These are phyloP conservation scores for Symmetrospora coprosmae DNA, from an alignment of 768 basidiomycete species.

Conservation along the genomic window DNA sequence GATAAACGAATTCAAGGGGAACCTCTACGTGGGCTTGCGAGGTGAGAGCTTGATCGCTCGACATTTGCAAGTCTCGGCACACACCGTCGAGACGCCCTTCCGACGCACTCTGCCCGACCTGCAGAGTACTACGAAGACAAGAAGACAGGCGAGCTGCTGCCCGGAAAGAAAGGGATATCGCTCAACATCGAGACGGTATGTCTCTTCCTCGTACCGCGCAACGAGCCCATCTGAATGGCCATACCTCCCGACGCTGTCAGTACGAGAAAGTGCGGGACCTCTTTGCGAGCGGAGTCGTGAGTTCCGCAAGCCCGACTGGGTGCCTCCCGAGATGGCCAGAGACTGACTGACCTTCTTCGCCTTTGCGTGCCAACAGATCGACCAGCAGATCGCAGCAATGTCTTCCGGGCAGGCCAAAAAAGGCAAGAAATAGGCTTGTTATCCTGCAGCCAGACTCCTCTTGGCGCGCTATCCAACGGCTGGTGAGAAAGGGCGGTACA, in stretches of 20 bases:
- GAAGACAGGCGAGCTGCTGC: not conserved
- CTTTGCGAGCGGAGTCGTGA: not conserved
- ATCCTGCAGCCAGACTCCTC: too few species aligned
- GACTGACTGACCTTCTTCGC: not conserved
- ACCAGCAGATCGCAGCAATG: too few species aligned
- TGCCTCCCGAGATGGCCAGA: too few species aligned
- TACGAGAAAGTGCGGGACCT: not conserved
- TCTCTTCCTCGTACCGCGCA: too few species aligned
- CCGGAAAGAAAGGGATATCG: not conserved
- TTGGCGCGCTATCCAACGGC: too few species aligned
- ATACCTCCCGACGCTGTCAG: too few species aligned
- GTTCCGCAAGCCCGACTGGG: too few species aligned
- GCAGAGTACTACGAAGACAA: conserved; percentile 2
- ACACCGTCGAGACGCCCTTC: not conserved
- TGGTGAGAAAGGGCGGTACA: too few species aligned
- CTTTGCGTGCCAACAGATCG: not conserved
- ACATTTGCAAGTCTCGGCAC: not conserved
- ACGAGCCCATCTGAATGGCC: too few species aligned
- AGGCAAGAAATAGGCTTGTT: too few species aligned
- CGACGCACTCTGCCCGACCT: too few species aligned
- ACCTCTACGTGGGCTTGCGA: not conserved
- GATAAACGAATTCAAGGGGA: not conserved
- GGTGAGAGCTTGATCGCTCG: not conserved
- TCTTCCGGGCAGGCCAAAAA: too few species aligned
- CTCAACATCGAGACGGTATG: not conserved